These are phyloP conservation scores for Trichophyton simii DNA, from an alignment of 2,329 filamentous ascomycete species.

Conservation along the genomic window DNA sequence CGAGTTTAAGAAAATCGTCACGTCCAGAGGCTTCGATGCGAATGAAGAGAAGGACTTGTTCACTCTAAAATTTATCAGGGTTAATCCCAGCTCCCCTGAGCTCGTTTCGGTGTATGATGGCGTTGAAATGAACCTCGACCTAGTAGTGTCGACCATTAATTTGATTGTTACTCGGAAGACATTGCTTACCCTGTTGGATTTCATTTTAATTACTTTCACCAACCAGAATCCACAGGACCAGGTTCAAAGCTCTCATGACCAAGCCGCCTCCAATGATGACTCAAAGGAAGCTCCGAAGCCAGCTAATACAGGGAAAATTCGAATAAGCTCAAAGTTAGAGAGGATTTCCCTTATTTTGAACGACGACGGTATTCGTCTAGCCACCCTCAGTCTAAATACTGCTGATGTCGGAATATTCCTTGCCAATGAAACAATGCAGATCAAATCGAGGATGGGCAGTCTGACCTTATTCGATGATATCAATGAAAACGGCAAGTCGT, in stretches of 20 bases:
- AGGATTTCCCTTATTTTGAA: constrained; percentile 91
- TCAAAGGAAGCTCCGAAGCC: constrained; percentile 18
- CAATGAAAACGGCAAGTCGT: constrained; percentile 76
- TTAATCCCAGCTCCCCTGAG: constrained; percentile 83
- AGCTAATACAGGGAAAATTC: constrained; percentile 57
- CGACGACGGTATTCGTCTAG: constrained; percentile 89
- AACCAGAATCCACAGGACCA: constrained; percentile 42
- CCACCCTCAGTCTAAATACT: constrained; percentile 82
- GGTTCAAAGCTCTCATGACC: constrained; percentile 14
- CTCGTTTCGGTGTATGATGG: constrained; percentile 86
- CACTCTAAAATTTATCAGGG: constrained; percentile 74
- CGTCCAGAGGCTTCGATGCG: constrained; percentile 61
- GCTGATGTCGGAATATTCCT: constrained; percentile 86
- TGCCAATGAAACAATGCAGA: constrained; percentile 70
- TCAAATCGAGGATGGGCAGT: constrained; percentile 76
- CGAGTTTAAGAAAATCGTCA: constrained; percentile 96
- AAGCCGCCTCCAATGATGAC: constrained; percentile 22
- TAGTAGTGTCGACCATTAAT: constrained; percentile 89
- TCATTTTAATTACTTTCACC: constrained; percentile 84
- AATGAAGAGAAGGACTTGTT: constrained; percentile 71
- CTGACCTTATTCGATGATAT: constrained; percentile 85
- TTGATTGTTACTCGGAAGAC: constrained; percentile 88
- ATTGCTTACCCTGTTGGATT: constrained; percentile 81
- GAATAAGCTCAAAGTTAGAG: constrained; percentile 86
- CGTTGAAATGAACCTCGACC: constrained; percentile 83